These are phyloP conservation scores for Ormosia semicastrata DNA, from an alignment of 306 rosid species.

Conservation along the genomic window DNA sequence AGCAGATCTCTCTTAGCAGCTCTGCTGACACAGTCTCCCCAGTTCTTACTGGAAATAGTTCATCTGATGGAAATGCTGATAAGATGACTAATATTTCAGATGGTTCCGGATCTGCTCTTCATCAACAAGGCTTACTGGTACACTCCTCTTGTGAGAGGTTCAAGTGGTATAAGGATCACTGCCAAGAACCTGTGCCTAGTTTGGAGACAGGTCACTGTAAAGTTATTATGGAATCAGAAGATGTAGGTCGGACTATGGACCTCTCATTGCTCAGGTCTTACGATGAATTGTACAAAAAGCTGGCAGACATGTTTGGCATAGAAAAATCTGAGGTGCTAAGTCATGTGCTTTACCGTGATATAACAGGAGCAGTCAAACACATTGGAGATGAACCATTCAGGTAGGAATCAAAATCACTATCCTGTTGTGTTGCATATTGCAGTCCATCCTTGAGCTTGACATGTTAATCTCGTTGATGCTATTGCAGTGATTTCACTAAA, in stretches of 20 bases:
- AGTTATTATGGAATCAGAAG: conserved; percentile 71
- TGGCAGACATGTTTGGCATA: conserved; percentile 75
- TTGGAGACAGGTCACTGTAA: conserved; percentile 74
- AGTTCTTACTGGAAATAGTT: conserved; percentile 58
- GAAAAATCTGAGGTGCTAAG: conserved; percentile 59
- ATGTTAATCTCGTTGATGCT: conserved; percentile 22
- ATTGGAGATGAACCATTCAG: conserved; percentile 82
- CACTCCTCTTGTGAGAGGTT: conserved; percentile 58
- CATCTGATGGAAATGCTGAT: conserved; percentile 68
- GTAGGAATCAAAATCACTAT: conserved; percentile 21
- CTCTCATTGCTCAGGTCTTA: conserved; percentile 68
- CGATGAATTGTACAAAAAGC: conserved; percentile 55
- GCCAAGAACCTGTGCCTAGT: conserved; percentile 47
- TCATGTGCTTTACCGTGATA: conserved; percentile 64
- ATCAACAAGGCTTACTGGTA: conserved; percentile 45
- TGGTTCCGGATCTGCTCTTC: conserved; percentile 56
- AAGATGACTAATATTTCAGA: conserved; percentile 45
- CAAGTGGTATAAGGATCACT: conserved; percentile 52
- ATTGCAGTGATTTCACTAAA: conserved; percentile 71
- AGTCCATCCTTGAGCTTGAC: background rate
- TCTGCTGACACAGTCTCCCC: conserved; percentile 68
- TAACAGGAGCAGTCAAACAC: conserved; percentile 62
- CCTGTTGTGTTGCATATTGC: conserved; percentile 3
- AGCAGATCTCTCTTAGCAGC: conserved; percentile 70
- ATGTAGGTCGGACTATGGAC: conserved; percentile 75